A percentile compares a stretch with the other conserved stretches of the same genome.
phyloP scores from a whole-genome alignment of 257 asterid genomes.

The Nyctanthes arbortristis region DNA sequence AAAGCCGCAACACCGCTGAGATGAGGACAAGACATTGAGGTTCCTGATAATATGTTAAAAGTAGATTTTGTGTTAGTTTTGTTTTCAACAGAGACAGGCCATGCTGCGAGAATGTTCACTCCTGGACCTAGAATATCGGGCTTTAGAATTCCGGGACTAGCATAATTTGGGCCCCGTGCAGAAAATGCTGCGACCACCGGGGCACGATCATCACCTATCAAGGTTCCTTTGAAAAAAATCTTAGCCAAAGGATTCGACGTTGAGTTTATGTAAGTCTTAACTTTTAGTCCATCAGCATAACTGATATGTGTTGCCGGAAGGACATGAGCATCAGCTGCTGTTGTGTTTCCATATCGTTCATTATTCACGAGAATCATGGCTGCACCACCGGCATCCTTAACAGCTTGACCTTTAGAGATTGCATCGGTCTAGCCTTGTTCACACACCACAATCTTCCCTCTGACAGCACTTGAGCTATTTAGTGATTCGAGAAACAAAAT shows the following conservation, averaged over 20 bases:
- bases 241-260: constrained; percentile 30
- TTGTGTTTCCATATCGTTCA: not conserved
- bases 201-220: constrained; percentile 39
- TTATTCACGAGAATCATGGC: constrained; percentile 25
- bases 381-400: constrained; percentile 33
- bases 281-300: constrained; percentile 29
- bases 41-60: constrained; percentile 39
- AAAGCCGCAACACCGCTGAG: constrained; percentile 41
- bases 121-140: constrained; percentile 73
- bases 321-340: constrained; percentile 10
- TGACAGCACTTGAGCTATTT: not conserved
- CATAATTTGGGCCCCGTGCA: too few relatives aligned
- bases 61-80: constrained; percentile 10
- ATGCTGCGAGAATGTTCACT: constrained; percentile 52
- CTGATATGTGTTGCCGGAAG: constrained; percentile 34
- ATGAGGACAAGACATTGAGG: constrained; percentile 44
- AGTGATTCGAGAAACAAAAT: constrained; percentile 27
- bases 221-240: constrained; percentile 43
- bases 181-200: constrained; percentile 51
- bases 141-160: constrained; percentile 55
- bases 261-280: constrained; percentile 30
- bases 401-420: constrained; percentile 9
- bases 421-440: not conserved
- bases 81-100: constrained; percentile 33
- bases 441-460: constrained; percentile 30